Percentiles rank a stretch among this genome's conserved stretches.
phyloP scores from a whole-genome alignment of 805 yeast species.

The Isabelozyma pseudorhagii region DNA sequence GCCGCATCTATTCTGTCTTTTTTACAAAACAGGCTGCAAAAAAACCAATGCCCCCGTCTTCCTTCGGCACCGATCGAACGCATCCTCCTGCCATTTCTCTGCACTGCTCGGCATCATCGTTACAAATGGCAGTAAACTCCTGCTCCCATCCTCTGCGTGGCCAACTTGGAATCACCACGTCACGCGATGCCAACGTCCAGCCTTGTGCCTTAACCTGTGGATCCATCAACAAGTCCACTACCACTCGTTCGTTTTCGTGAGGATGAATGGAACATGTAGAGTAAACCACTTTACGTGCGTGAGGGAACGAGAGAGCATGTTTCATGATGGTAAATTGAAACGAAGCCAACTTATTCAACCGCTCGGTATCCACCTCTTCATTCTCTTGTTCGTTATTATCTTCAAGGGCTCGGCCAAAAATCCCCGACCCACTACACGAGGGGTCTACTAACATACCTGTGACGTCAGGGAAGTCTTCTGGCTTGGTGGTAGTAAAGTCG shows the following conservation, averaged over 20 bases:
- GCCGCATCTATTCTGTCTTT: not conserved
- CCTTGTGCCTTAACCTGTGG: constrained; percentile 60
- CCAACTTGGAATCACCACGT: constrained; percentile 79
- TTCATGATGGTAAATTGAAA: constrained; percentile 86
- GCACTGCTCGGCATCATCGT: constrained; percentile 38
- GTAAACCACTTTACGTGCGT: constrained; percentile 75
- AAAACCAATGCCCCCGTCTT: constrained; percentile 98
- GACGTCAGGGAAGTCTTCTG: constrained; percentile 58
- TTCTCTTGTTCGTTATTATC: constrained; percentile 48
- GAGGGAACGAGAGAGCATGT: constrained; percentile 84
- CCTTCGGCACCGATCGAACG: constrained; percentile 77
- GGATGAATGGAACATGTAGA: constrained; percentile 95
- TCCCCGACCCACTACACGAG: constrained; percentile 96
- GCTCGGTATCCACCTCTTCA: constrained; percentile 46
- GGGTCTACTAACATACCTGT: constrained; percentile 92
- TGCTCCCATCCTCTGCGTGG: constrained; percentile 73
- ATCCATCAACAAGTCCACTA: constrained; percentile 70
- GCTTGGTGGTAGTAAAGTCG: constrained; percentile 63
- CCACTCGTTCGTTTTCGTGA: constrained; percentile 92
- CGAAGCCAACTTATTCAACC: constrained; percentile 72
- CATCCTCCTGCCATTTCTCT: constrained; percentile 72
- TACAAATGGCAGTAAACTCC: constrained; percentile 55
- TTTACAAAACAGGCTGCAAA: constrained; percentile 87
- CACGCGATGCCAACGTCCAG: constrained; percentile 66
- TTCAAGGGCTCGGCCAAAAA: constrained; percentile 80